Evolutionary conservation across 2,329 filamentous ascomycete species (phyloP).

Genomic region (Nemania serpens): DNA sequence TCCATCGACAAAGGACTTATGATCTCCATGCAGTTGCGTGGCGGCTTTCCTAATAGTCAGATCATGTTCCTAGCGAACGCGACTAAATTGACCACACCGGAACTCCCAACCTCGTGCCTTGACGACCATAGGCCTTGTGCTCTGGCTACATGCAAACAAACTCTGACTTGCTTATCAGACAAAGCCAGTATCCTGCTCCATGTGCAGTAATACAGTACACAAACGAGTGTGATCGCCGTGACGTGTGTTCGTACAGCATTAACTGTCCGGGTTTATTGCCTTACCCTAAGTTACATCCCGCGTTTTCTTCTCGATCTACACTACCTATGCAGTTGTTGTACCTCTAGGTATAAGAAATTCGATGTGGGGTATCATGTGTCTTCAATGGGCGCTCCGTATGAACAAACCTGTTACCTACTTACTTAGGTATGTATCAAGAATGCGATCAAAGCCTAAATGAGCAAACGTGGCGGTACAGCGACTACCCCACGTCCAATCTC

Average conservation of each 20-base stretch:
- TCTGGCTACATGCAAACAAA: too few species aligned
- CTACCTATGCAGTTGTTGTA: background rate
- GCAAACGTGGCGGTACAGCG: background rate
- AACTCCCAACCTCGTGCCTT: too few species aligned
- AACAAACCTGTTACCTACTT: too few species aligned
- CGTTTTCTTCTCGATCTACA: background rate
- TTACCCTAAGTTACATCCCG: conserved; percentile 8
- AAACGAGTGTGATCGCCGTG: background rate
- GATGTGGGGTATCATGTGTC: background rate
- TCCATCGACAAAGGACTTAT: too few species aligned
- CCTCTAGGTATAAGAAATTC: background rate
- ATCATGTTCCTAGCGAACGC: too few species aligned
- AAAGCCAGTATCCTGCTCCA: too few species aligned
- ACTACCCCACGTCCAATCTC: background rate
- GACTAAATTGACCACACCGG: too few species aligned
- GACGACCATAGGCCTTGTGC: too few species aligned
- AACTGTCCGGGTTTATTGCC: background rate
- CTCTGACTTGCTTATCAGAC: too few species aligned
- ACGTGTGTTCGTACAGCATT: background rate
- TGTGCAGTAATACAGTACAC: background rate
- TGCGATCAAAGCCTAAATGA: background rate
- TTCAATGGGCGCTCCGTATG: background rate
- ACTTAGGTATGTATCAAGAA: background rate
- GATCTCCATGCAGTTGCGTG: too few species aligned
- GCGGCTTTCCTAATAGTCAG: too few species aligned